These are phyloP conservation scores for Citrullus colocynthis DNA, from an alignment of 306 rosid species.

Conservation along the genomic window DNA sequence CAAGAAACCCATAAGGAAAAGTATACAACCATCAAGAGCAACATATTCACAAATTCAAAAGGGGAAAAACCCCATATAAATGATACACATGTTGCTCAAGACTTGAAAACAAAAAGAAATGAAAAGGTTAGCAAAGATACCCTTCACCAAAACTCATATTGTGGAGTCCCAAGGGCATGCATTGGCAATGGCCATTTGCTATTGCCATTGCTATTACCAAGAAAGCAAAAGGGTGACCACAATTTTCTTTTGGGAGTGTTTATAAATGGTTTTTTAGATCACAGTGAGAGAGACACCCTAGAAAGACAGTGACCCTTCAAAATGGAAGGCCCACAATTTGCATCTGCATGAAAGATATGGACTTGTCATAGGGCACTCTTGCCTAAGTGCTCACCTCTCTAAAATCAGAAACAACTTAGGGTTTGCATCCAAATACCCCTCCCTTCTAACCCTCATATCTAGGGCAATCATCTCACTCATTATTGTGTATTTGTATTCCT, in stretches of 20 bases:
- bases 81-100: not conserved
- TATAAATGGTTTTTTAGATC: conserved; percentile 7
- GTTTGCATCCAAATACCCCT: not conserved
- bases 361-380: conserved; percentile 27
- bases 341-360: conserved; percentile 33
- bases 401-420: not conserved
- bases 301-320: conserved; percentile 43
- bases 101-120: not conserved
- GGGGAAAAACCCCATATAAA: not conserved
- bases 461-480: not conserved
- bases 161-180: conserved; percentile 4
- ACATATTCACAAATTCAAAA: not conserved
- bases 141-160: conserved; percentile 6
- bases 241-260: conserved; percentile 8
- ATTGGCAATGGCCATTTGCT: not conserved
- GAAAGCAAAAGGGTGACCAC: conserved; percentile 25
- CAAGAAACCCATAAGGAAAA: not conserved
- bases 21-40: not conserved
- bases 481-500: not conserved
- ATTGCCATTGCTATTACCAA: not conserved
- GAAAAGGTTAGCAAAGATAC: conserved; percentile 1
- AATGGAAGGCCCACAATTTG: conserved; percentile 21
- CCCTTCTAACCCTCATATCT: not conserved
- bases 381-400: not conserved
- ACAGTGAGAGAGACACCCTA: conserved; percentile 3